These are phyloP conservation scores for Suhomyces chickasaworum DNA, from an alignment of 1,139 yeast genomes.

Conservation along the genomic window DNA sequence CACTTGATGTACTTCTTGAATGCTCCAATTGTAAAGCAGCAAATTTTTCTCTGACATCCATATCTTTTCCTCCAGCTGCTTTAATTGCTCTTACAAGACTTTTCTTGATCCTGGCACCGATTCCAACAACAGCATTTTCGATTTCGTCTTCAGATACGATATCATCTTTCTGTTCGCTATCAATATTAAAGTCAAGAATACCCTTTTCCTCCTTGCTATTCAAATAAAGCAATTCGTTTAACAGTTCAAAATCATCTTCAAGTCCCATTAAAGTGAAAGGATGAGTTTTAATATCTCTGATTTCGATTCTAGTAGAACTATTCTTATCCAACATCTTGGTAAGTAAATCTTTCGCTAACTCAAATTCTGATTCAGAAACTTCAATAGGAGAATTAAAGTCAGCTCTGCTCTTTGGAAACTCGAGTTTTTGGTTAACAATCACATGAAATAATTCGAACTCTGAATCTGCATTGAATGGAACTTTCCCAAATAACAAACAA, in stretches of 20 bases:
- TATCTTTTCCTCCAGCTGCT: slow-evolving; percentile 35
- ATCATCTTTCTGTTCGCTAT: slow-evolving; percentile 13
- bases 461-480: slow-evolving; percentile 89
- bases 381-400: slow-evolving; percentile 42
- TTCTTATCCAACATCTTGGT: slow-evolving; percentile 66
- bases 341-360: slow-evolving; percentile 67
- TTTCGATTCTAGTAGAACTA: slow-evolving; percentile 67
- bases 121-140: slow-evolving; percentile 76
- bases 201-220: slow-evolving; percentile 23
- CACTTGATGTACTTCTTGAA: slow-evolving; percentile 36
- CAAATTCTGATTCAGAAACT: slow-evolving; percentile 52
- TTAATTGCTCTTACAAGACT: slow-evolving; percentile 58
- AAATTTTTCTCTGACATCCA: slow-evolving; percentile 29
- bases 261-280: slow-evolving; percentile 73
- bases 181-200: slow-evolving; percentile 17
- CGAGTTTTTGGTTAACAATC: slow-evolving; percentile 64
- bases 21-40: slow-evolving; percentile 31
- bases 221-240: slow-evolving; percentile 41
- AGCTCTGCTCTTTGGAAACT: slow-evolving; percentile 55
- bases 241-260: slow-evolving; percentile 43
- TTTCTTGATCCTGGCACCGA: slow-evolving; percentile 65
- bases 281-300: slow-evolving; percentile 75
- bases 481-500: slow-evolving; percentile 82
- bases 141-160: slow-evolving; percentile 71
- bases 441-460: slow-evolving; percentile 86